These are phyloP conservation scores for Adenanthera pavonina DNA, from an alignment of 306 rosid genomes.

Conservation along the genomic window DNA sequence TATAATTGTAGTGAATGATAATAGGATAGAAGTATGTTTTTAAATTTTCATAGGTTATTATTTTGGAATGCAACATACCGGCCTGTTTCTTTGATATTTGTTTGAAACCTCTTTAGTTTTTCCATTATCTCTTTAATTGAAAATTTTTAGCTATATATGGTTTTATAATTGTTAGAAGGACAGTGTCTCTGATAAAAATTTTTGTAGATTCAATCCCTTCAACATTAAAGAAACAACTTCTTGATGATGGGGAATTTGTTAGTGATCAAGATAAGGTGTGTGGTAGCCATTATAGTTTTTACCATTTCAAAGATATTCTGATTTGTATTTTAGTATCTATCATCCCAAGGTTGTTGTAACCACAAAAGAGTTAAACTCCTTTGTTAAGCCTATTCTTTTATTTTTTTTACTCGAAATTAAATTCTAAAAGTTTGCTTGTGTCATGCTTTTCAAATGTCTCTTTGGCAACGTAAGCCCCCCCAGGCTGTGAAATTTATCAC, in stretches of 20 bases:
- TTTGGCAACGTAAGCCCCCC: background rate
- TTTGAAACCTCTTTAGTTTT: conserved; percentile 10
- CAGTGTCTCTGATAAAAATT: conserved; percentile 62
- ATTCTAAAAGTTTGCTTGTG: background rate
- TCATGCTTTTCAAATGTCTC: background rate
- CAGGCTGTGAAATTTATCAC: conserved; percentile 6
- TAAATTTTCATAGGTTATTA: conserved; percentile 18
- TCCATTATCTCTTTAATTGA: background rate
- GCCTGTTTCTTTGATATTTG: conserved; percentile 21
- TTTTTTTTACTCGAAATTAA: background rate
- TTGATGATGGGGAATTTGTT: conserved; percentile 88
- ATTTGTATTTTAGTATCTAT: conserved; percentile 19
- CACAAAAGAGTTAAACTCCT: conserved; percentile 8
- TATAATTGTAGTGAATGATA: background rate
- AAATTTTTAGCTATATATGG: conserved; percentile 39
- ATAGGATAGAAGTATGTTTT: conserved; percentile 22
- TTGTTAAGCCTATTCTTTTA: conserved; percentile 2
- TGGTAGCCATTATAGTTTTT: conserved; percentile 26
- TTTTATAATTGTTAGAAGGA: conserved; percentile 64
- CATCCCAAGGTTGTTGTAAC: conserved; percentile 12
- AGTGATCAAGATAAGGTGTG: conserved; percentile 87
- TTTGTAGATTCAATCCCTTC: conserved; percentile 84
- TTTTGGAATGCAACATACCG: conserved; percentile 11
- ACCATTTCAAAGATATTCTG: conserved; percentile 12
- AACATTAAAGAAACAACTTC: conserved; percentile 86